Base-by-base conservation (phyloP, 2,329 filamentous ascomycete species). In the Chrysoporthe puriensis region DNA sequence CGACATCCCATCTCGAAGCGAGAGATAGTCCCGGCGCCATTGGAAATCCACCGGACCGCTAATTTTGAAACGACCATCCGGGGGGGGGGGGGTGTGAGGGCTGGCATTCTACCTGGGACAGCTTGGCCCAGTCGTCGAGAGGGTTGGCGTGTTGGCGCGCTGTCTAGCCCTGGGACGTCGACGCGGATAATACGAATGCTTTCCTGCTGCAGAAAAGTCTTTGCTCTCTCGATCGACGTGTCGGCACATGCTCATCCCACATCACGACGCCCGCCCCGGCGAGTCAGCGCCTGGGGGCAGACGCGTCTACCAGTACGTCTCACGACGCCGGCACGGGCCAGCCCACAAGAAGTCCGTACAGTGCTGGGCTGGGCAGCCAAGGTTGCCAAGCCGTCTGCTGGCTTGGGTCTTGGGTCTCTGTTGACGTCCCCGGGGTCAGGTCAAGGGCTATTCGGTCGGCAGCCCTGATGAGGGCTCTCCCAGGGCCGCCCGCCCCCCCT, bases 401-500 rank as follows among this genome's bases (percentile, higher is more conserved):
- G 6, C 11, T 32, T 54, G 21, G 36, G 36, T 40, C 48, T 52
- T 54, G 21, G 21, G n/a, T 5, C 8, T 52, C n/a, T 26, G 3
- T 21, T 26, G 46, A 11, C n/a, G 1, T 1, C 2, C 7, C 8
- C 46, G 21, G 21, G 46, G 21, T 50, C n/a, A 50, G 46, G n/a
- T 13, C 36, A n/a, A 44, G 18, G 36, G 36, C 62, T 44, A 5
- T 44, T 42, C 26, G 26, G 34, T 34, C 13, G 40, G 9, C 48
- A 56, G 56, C 14, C 46, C 56, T 63, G 61, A 58, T 21, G n/a
- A 62, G 14, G n/a, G 21, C 42, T 48, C 32, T 34, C 16, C 42
- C 64, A 44, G 57, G 61, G 62, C 64, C 62, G 62, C 50, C 32
- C 21, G 14, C 48, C 61, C 62, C 64, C 67, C 57, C 63, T 58